Evolutionary conservation across 768 basidiomycete genomes (phyloP), one percentile per base, ranked within the genome.

Genomic region (Filobasidium floriforme): DNA sequence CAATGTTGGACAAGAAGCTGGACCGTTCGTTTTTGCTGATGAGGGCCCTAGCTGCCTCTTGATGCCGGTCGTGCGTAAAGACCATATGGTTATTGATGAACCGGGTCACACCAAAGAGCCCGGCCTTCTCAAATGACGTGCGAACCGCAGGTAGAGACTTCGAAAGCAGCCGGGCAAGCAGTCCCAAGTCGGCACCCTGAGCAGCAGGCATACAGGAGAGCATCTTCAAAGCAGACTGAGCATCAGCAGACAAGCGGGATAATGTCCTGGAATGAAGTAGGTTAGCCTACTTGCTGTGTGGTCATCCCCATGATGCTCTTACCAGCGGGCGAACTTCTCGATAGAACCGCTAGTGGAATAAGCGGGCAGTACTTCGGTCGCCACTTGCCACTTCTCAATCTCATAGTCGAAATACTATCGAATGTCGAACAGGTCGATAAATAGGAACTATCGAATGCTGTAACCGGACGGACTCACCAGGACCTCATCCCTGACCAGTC

Each of bases 61-160:
- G 67, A n/a, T 64, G 62, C 40, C 72, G 67, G 57, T 76, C 73
- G 65, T 76, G 73, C 0, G 69, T 51, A 66, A 74, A 76, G 0
- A 61, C 43, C 14, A 68, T 67, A 29, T 26, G 22, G 14, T 62
- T 19, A 5, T 59, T 59, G 3, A 57, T 29, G 4, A 66, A n/a
- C 0, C 64, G 32, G 19, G 71, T 15, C 7, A 61, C 59, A 1
- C 71, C 73, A 2, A 66, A 67, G 2, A 19, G 57, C 18, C 44
- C n/a, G 18, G 67, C 60, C 29, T 51, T 59, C 15, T 65, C 64
- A 6, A 65, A 44, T 7, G 49, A 59, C 22, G 64, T 51, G n/a
- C 57, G 55, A 1, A 60, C 59, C 10, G 49, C 46, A 3, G 55
- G 11, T 10, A 44, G 19, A 2, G 64, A 57, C 46, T 65, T 66